Evolutionary conservation across 2,329 filamentous ascomycete species (phyloP).

Genomic region (Cordyceps cateniannulata): DNA sequence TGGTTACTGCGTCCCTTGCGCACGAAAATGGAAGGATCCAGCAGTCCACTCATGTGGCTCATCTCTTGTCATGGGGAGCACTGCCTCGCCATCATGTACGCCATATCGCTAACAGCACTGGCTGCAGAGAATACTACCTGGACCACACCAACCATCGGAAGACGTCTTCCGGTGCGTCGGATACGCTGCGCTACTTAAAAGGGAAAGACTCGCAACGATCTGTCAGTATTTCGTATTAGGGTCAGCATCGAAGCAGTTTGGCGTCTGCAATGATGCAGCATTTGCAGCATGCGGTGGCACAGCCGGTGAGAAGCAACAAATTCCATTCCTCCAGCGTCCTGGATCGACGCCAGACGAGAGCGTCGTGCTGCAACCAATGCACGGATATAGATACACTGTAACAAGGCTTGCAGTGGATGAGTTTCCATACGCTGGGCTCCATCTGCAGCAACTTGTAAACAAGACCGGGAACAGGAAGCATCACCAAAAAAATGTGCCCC

Average conservation of each 20-base stretch:
- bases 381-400: neutral
- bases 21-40: neutral
- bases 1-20: neutral
- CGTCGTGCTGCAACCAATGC: neutral
- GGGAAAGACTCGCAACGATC: neutral
- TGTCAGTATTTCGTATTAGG: neutral
- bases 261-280: neutral
- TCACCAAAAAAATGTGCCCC: neutral
- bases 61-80: neutral
- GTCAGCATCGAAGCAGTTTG: neutral
- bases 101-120: neutral
- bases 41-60: neutral
- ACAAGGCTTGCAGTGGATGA: neutral
- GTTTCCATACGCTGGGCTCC: too few relatives aligned
- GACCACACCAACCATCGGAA: neutral
- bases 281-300: neutral
- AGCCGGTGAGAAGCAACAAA: neutral
- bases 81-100: constrained; percentile 3
- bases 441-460: neutral
- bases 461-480: neutral
- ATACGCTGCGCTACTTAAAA: neutral
- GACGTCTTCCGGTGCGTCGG: neutral
- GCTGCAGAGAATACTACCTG: neutral
- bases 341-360: neutral
- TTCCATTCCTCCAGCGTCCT: neutral